phyloP scores from a whole-genome alignment of 2,329 filamentous ascomycete species.

The Hirsutella thompsonii region DNA sequence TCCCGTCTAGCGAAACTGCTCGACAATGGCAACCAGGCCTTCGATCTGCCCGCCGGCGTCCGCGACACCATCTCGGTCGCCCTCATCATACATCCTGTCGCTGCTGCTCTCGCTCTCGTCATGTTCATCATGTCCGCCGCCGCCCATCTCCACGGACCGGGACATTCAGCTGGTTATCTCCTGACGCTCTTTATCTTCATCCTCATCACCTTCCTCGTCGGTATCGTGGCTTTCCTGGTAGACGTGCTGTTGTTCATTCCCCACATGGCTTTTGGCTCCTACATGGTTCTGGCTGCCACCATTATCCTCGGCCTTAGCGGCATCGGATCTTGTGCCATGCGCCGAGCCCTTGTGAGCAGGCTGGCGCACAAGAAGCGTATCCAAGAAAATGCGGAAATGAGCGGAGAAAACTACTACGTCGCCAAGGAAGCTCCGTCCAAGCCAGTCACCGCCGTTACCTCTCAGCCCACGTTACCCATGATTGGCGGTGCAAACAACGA shows the following conservation, averaged over 20 bases:
- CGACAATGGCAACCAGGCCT: constrained; percentile 24
- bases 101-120: constrained; percentile 71
- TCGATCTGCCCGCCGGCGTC: constrained; percentile 41
- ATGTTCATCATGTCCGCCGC: constrained; percentile 69
- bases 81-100: constrained; percentile 84
- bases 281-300: constrained; percentile 80
- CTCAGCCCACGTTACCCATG: constrained; percentile 46
- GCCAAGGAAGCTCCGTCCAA: constrained; percentile 44
- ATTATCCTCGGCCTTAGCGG: constrained; percentile 72
- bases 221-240: constrained; percentile 78
- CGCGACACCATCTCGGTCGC: constrained; percentile 67
- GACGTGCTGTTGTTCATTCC: constrained; percentile 92
- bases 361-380: constrained; percentile 91
- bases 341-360: constrained; percentile 76
- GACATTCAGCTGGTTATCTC: constrained; percentile 82
- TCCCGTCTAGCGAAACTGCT: constrained; percentile 10
- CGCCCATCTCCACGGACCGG: constrained; percentile 76
- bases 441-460: constrained; percentile 23
- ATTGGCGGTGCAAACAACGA: constrained; percentile 39
- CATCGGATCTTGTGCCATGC: constrained; percentile 88
- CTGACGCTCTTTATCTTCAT: constrained; percentile 75
- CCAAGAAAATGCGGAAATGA: constrained; percentile 93
- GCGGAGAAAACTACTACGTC: constrained; percentile 81
- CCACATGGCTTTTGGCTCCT: constrained; percentile 87
- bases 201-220: constrained; percentile 71